Percentiles rank a stretch among this genome's conserved stretches.
Conservation (phyloP, 2,329 filamentous ascomycete genomes). For the Trichophaea hybrida region DNA sequence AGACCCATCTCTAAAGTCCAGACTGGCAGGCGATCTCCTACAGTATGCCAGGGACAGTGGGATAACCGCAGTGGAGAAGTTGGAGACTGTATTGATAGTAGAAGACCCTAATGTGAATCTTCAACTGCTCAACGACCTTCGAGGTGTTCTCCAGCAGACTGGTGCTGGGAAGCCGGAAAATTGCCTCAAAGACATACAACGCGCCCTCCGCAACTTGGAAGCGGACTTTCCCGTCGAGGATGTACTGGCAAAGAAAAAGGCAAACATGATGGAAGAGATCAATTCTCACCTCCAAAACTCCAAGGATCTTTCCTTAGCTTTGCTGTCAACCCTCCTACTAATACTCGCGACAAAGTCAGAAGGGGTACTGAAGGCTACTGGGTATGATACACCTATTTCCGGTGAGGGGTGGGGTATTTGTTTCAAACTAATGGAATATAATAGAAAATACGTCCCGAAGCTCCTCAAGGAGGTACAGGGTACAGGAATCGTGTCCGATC, state of each 20-base stretch:
- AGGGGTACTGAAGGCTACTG: conserved; percentile 25
- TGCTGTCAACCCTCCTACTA: conserved; percentile 24
- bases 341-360: conserved; percentile 20
- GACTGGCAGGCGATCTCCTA: conserved; percentile 15
- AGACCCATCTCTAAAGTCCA: conserved; percentile 13
- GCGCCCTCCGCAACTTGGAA: neutral
- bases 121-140: neutral
- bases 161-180: neutral
- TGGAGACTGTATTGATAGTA: conserved; percentile 9
- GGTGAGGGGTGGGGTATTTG: no score
- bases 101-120: neutral
- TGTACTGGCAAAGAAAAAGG: conserved; percentile 14
- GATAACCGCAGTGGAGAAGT: conserved; percentile 12
- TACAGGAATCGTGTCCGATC: conserved; percentile 12
- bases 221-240: conserved; percentile 14
- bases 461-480: conserved; percentile 22
- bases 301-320: conserved; percentile 21
- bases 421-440: neutral
- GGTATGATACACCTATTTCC: conserved; percentile 16
- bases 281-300: conserved; percentile 19
- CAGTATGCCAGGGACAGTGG: conserved; percentile 10
- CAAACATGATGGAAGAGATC: conserved; percentile 23
- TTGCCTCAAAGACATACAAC: conserved; percentile 1
- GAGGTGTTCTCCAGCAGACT: neutral
- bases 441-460: conserved; percentile 27